Conservation (phyloP, 495 filamentous ascomycete species). For the Aspergillus cristatus region DNA sequence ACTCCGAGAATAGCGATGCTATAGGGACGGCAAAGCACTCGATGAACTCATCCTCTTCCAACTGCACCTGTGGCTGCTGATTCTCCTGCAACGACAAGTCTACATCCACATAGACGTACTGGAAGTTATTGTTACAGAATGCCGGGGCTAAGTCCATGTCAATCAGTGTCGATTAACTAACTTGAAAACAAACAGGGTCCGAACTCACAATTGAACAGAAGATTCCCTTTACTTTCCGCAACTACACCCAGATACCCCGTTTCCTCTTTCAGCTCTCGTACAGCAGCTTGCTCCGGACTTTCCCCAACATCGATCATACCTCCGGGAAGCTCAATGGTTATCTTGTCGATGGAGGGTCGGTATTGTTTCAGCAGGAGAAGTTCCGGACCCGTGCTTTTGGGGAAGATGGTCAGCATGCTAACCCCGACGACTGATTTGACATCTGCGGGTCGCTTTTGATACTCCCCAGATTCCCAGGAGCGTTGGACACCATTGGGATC, state of each 20-base stretch:
- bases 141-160: constrained; percentile 61
- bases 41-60: constrained; percentile 86
- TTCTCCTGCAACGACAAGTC: constrained; percentile 65
- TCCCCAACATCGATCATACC: constrained; percentile 72
- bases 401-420: constrained; percentile 69
- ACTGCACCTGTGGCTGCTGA: constrained; percentile 56
- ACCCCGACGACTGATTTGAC: constrained; percentile 72
- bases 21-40: constrained; percentile 70
- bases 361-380: constrained; percentile 73
- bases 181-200: not conserved
- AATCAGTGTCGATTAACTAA: not conserved
- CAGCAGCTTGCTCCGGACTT: constrained; percentile 56
- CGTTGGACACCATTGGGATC: constrained; percentile 53
- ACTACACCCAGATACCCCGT: constrained; percentile 72
- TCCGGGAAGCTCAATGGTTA: constrained; percentile 67
- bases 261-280: constrained; percentile 75
- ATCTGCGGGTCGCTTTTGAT: constrained; percentile 47
- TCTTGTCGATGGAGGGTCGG: constrained; percentile 61
- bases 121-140: constrained; percentile 81
- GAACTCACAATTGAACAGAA: constrained; percentile 67
- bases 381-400: constrained; percentile 54
- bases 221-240: constrained; percentile 47
- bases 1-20: constrained; percentile 54
- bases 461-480: constrained; percentile 68
- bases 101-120: constrained; percentile 71